phyloP scores from a whole-genome alignment of 2,329 filamentous ascomycete genomes.

The Pseudovirgaria hyperparasitica region DNA sequence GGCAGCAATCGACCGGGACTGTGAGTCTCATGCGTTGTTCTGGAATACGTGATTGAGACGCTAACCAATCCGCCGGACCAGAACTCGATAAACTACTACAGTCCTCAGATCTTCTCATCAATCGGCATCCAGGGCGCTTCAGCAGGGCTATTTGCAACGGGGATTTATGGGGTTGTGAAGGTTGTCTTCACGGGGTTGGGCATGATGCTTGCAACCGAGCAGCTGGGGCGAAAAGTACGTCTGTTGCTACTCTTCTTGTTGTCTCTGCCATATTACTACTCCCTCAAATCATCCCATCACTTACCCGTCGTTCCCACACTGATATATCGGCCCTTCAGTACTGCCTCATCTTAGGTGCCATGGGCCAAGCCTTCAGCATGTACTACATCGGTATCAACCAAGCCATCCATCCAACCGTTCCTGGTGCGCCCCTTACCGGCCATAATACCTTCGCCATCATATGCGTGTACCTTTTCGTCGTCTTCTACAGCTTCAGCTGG shows the following conservation, averaged over 20 bases:
- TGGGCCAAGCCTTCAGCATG: slow-evolving; percentile 33
- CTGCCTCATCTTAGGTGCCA: slow-evolving; percentile 28
- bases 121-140: slow-evolving; percentile 27
- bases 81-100: slow-evolving; percentile 28
- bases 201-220: slow-evolving; percentile 33
- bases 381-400: slow-evolving; percentile 24
- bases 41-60: slow-evolving; percentile 2
- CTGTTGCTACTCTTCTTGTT: not conserved
- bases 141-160: slow-evolving; percentile 31
- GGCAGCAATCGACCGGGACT: slow-evolving; percentile 27
- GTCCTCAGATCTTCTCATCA: slow-evolving; percentile 31
- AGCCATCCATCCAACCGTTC: slow-evolving; percentile 19
- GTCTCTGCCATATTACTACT: not conserved
- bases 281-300: not conserved
- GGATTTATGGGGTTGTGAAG: slow-evolving; percentile 35
- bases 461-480: slow-evolving; percentile 37
- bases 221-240: slow-evolving; percentile 29
- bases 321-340: slow-evolving; percentile 12
- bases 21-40: slow-evolving; percentile 4
- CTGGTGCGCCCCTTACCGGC: slow-evolving; percentile 18
- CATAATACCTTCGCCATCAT: slow-evolving; percentile 34
- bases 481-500: slow-evolving; percentile 31
- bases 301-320: not conserved
- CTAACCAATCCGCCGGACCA: not conserved
- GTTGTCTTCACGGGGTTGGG: slow-evolving; percentile 30